Evolutionary conservation across 164 flowering plant species (phyloP).

Genomic region (Piper longum): DNA sequence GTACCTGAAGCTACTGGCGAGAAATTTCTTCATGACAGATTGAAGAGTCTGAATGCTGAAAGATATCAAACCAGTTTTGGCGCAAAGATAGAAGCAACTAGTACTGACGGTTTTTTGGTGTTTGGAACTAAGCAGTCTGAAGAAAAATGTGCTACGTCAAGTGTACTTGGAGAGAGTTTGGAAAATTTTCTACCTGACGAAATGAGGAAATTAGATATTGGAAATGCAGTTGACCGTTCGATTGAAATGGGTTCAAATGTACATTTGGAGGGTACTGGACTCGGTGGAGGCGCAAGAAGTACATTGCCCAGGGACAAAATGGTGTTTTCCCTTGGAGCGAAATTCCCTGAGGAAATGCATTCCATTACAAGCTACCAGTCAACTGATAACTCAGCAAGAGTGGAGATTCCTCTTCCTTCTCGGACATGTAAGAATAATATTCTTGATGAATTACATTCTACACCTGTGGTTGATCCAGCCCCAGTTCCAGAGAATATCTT

Average conservation of each 20-base stretch:
- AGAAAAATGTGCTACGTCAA: background rate
- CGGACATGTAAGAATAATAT: no score
- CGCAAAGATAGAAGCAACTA: background rate
- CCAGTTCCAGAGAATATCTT: no score
- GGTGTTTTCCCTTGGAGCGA: slow-evolving; percentile 9
- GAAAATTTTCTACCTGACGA: slow-evolving; percentile 15
- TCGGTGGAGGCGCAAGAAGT: background rate
- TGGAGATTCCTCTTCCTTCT: no score
- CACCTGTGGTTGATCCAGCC: no score
- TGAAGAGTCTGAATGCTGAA: no score
- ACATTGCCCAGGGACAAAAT: background rate
- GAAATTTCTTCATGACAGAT: no score
- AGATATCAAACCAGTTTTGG: no score
- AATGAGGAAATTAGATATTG: slow-evolving; percentile 26
- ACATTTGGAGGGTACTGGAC: background rate
- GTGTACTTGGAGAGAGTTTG: background rate
- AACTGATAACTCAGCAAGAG: no score
- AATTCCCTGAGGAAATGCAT: slow-evolving; percentile 18
- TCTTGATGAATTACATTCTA: no score
- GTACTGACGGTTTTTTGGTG: background rate
- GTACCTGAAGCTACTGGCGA: no score
- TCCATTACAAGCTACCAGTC: background rate
- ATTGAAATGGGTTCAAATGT: background rate
- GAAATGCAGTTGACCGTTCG: background rate
- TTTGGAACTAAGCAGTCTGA: background rate